Percentiles rank a stretch among this genome's conserved stretches.
Evolutionary conservation across 2,329 filamentous ascomycete genomes (phyloP).

Genomic region (Epichloe brachyelytri): DNA sequence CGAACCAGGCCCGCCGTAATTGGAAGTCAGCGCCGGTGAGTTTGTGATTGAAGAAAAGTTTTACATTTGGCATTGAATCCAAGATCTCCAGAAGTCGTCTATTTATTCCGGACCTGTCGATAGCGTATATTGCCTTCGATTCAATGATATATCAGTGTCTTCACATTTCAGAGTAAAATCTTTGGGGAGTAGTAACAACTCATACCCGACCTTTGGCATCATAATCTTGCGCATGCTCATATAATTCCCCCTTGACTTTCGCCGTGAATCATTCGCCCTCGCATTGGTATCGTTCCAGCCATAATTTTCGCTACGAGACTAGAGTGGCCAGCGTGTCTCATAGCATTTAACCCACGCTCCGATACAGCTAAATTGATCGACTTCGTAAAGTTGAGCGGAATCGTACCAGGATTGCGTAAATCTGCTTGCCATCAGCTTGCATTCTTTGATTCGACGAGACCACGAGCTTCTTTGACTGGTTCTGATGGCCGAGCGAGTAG

Average conservation of each 20-base stretch:
- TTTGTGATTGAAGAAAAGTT: constrained; percentile 86
- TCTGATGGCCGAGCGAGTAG: not conserved
- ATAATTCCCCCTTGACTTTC: constrained; percentile 49
- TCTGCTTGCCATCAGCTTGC: constrained; percentile 39
- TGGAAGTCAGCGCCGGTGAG: constrained; percentile 81
- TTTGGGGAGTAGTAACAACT: constrained; percentile 2
- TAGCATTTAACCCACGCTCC: constrained; percentile 82
- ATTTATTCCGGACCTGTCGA: constrained; percentile 76
- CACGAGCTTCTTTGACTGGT: not conserved
- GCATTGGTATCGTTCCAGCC: constrained; percentile 75
- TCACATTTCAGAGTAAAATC: not conserved
- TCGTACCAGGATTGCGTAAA: constrained; percentile 68
- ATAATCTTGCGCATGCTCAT: constrained; percentile 78
- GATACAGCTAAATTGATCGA: constrained; percentile 97
- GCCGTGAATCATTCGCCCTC: constrained; percentile 92
- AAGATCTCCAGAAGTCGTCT: constrained; percentile 72
- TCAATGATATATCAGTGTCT: constrained; percentile 4
- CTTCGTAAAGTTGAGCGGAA: constrained; percentile 87
- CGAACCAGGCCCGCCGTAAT: constrained; percentile 74
- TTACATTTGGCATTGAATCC: constrained; percentile 76
- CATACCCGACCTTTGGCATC: constrained; percentile 75
- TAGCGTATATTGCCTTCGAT: constrained; percentile 65
- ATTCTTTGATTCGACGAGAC: not conserved
- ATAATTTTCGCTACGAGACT: constrained; percentile 63
- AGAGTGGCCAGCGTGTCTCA: constrained; percentile 55